Evolutionary conservation across 345 rosid genomes (phyloP).

Genomic region (Eucalyptus cloeziana): DNA sequence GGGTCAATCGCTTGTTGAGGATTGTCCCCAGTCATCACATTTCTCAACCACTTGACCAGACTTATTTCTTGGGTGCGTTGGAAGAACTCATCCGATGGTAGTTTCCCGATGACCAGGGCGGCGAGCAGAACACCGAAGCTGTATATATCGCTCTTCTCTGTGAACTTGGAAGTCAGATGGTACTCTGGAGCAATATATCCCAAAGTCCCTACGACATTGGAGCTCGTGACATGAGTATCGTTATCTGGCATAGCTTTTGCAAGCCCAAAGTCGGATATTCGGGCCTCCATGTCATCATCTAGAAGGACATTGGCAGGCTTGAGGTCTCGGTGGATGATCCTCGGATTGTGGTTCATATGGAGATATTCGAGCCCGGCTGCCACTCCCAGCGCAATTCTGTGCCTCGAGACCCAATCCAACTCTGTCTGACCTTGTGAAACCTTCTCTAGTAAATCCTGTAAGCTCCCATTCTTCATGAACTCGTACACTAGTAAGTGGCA

Average conservation of each 20-base stretch:
- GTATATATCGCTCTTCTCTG: conserved; percentile 78
- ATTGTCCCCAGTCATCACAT: conserved; percentile 45
- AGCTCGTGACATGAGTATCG: conserved; percentile 46
- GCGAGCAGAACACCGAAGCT: conserved; percentile 82
- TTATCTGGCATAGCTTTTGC: conserved; percentile 79
- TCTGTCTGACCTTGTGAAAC: conserved; percentile 37
- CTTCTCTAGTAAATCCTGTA: conserved; percentile 39
- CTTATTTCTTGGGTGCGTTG: conserved; percentile 64
- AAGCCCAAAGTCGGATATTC: conserved; percentile 85
- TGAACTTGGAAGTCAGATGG: conserved; percentile 77
- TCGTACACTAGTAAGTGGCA: conserved; percentile 80
- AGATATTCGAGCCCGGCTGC: conserved; percentile 91
- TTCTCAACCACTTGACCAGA: conserved; percentile 76
- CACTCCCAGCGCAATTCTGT: conserved; percentile 61
- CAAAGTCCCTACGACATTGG: conserved; percentile 70
- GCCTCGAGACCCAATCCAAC: conserved; percentile 62
- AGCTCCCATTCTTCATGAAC: conserved; percentile 89
- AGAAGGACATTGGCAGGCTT: conserved; percentile 88
- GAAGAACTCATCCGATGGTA: conserved; percentile 81
- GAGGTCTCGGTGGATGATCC: conserved; percentile 78
- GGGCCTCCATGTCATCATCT: conserved; percentile 86
- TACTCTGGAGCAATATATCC: conserved; percentile 92
- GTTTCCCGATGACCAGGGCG: conserved; percentile 66
- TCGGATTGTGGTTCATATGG: conserved; percentile 50
- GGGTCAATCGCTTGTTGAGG: conserved; percentile 58